Conservation (phyloP, 768 basidiomycete genomes). For the Candolleomyces eurysporus region DNA sequence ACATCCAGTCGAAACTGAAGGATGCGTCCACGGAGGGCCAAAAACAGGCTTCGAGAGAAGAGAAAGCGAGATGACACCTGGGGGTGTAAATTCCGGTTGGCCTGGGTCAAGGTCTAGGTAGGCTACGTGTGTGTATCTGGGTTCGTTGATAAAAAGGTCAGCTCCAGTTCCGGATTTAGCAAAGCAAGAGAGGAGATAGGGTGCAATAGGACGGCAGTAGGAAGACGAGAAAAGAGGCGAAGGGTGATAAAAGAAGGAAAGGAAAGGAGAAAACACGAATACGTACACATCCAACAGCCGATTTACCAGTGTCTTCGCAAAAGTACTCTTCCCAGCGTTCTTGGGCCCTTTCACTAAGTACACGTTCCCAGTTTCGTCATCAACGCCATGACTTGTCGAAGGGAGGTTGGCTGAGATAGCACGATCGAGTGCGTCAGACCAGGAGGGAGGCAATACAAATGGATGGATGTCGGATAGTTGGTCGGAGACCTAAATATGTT, state of each 20-base stretch:
- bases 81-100: conserved; percentile 90
- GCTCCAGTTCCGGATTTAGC: neutral
- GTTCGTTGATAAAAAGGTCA: neutral
- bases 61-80: conserved; percentile 80
- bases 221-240: no score
- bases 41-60: conserved; percentile 66
- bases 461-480: conserved; percentile 37
- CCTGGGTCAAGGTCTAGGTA: conserved; percentile 92
- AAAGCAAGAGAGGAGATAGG: no score
- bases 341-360: conserved; percentile 83
- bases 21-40: conserved; percentile 41
- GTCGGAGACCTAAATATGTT: conserved; percentile 27
- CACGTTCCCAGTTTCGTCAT: conserved; percentile 26
- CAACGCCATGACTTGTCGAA: neutral
- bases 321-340: conserved; percentile 88
- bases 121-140: conserved; percentile 80
- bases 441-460: conserved; percentile 36
- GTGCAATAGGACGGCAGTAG: no score
- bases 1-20: neutral
- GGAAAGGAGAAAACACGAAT: conserved; percentile 14
- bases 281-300: conserved; percentile 54
- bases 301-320: conserved; percentile 74
- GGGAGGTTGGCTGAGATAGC: conserved; percentile 16
- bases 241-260: no score
- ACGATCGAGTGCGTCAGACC: conserved; percentile 34